Evolutionary conservation across 2,329 filamentous ascomycete genomes (phyloP).

Genomic region (Scopulariopsis brevicaulis): DNA sequence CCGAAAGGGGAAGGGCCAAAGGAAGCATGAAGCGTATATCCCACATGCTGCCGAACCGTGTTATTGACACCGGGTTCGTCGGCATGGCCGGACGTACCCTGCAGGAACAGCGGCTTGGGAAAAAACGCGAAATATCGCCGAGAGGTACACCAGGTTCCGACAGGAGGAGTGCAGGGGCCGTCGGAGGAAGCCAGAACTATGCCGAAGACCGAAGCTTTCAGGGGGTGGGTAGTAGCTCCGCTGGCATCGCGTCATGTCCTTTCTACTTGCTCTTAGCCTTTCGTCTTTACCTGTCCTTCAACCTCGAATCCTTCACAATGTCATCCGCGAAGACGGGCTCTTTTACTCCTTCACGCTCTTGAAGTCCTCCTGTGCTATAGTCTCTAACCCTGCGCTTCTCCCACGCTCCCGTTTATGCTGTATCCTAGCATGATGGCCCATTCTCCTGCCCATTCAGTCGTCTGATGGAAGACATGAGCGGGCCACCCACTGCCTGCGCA

Average conservation of each 20-base stretch:
- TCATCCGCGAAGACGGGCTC: not conserved
- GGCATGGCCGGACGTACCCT: not conserved
- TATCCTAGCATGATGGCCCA: constrained; percentile 2
- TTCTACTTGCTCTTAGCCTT: not conserved
- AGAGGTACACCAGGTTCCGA: not conserved
- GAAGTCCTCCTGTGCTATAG: not conserved
- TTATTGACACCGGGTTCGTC: not conserved
- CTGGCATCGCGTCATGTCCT: not conserved
- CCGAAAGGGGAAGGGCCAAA: not conserved
- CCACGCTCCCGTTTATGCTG: not conserved
- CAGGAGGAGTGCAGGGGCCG: not conserved
- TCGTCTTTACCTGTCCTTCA: not conserved
- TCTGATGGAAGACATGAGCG: not conserved
- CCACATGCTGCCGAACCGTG: not conserved
- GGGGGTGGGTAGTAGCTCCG: not conserved
- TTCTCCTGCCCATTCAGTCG: not conserved
- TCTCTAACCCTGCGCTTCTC: not conserved
- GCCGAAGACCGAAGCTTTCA: not conserved
- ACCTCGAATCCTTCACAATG: not conserved
- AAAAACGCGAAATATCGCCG: not conserved
- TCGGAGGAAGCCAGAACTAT: not conserved
- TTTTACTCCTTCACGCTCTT: not conserved
- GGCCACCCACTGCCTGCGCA: constrained; percentile 3
- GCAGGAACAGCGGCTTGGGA: not conserved
- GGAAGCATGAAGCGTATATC: not conserved